Evolutionary conservation across 2,329 filamentous ascomycete species (phyloP).

Genomic region (Monilinia polystroma): DNA sequence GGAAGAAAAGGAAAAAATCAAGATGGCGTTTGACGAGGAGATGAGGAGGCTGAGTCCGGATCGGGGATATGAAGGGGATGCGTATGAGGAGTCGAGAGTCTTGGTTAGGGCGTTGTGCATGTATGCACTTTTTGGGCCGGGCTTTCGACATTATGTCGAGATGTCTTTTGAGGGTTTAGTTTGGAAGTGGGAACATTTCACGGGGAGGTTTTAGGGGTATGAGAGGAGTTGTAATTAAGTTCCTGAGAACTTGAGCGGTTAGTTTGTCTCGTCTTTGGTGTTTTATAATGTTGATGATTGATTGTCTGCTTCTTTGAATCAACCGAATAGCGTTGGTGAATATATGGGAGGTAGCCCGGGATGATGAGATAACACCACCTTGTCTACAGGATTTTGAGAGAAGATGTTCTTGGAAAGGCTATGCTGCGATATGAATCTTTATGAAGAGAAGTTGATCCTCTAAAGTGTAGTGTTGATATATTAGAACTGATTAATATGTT

Average conservation of each 20-base stretch:
- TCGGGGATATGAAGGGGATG: background rate
- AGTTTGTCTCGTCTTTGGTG: too few relatives aligned
- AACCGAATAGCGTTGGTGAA: too few relatives aligned
- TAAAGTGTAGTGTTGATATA: too few relatives aligned
- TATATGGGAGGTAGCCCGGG: too few relatives aligned
- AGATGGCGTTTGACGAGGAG: background rate
- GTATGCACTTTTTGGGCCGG: background rate
- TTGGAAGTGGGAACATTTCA: background rate
- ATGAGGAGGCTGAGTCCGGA: background rate
- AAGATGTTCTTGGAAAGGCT: too few relatives aligned
- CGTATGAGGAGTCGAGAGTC: background rate
- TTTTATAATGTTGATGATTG: too few relatives aligned
- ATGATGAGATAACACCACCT: too few relatives aligned
- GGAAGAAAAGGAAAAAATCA: background rate
- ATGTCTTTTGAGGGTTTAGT: background rate
- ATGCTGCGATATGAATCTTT: too few relatives aligned
- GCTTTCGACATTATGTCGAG: background rate
- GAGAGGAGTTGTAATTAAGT: background rate
- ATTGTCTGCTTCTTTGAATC: too few relatives aligned
- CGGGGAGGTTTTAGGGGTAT: background rate
- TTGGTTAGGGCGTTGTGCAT: background rate
- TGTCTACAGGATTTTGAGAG: too few relatives aligned
- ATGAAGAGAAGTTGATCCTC: too few relatives aligned
- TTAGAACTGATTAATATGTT: too few relatives aligned
- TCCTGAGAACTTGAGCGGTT: background rate